A percentile compares a stretch with the other conserved stretches of the same genome.
Evolutionary conservation across 768 basidiomycete species (phyloP).

Genomic region (Boletus rex-veris): DNA sequence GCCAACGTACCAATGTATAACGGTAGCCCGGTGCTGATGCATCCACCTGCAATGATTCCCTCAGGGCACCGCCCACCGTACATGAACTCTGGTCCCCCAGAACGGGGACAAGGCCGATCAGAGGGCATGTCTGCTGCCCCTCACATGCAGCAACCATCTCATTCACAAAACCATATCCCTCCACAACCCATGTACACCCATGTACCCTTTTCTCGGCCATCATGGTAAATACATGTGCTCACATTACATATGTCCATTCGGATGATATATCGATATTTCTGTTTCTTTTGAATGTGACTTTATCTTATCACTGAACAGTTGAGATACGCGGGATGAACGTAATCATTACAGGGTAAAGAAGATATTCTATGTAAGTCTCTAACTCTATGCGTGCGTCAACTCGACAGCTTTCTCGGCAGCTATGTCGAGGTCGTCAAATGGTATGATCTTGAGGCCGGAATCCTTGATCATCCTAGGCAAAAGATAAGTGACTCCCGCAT

Average conservation of each 20-base stretch:
- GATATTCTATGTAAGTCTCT: slow-evolving; percentile 32
- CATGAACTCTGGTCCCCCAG: slow-evolving; percentile 45
- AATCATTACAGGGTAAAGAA: slow-evolving; percentile 18
- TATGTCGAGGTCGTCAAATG: slow-evolving; percentile 91
- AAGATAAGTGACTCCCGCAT: slow-evolving; percentile 2
- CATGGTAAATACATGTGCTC: slow-evolving; percentile 27
- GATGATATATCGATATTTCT: slow-evolving; percentile 35
- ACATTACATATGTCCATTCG: slow-evolving; percentile 16
- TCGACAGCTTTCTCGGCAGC: slow-evolving; percentile 81
- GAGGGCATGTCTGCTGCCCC: slow-evolving; percentile 42
- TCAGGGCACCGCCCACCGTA: slow-evolving; percentile 35
- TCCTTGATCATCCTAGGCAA: slow-evolving; percentile 80
- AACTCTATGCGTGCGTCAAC: slow-evolving; percentile 48
- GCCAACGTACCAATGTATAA: slow-evolving; percentile 52
- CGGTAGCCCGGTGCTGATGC: slow-evolving; percentile 68
- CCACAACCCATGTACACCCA: slow-evolving; percentile 31
- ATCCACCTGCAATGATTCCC: slow-evolving; percentile 40
- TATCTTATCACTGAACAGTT: slow-evolving; percentile 12
- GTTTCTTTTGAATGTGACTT: slow-evolving; percentile 22
- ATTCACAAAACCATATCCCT: slow-evolving; percentile 24
- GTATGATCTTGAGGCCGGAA: slow-evolving; percentile 88
- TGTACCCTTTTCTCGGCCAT: slow-evolving; percentile 28
- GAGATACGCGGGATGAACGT: background rate
- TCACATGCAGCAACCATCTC: slow-evolving; percentile 38
- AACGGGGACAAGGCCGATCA: slow-evolving; percentile 47